Evolutionary conservation across 1,139 yeast species (phyloP).

Genomic region (Lodderomyces metapsilosis): DNA sequence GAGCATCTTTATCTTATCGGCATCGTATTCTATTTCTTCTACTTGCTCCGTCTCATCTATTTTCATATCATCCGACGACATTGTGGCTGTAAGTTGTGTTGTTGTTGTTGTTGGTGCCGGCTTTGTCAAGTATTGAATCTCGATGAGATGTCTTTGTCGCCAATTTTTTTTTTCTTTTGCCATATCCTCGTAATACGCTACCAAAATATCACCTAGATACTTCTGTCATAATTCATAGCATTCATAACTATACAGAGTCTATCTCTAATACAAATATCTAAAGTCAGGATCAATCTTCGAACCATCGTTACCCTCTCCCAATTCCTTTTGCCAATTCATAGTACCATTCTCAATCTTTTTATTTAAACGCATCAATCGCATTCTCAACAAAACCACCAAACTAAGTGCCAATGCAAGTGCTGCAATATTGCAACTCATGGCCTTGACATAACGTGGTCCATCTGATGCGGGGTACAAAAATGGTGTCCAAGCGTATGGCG

Average conservation of each 20-base stretch:
- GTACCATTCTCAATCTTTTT: constrained; percentile 44
- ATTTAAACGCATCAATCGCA: constrained; percentile 38
- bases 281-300: constrained; percentile 43
- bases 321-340: constrained; percentile 52
- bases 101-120: neutral
- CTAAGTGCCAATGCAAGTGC: constrained; percentile 41
- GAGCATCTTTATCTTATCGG: constrained; percentile 55
- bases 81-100: neutral
- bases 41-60: constrained; percentile 6
- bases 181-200: neutral
- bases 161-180: neutral
- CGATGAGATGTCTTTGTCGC: neutral
- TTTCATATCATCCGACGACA: constrained; percentile 4
- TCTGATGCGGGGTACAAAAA: constrained; percentile 42
- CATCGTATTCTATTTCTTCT: constrained; percentile 42
- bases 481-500: constrained; percentile 55
- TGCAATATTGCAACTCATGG: constrained; percentile 50
- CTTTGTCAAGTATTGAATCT: too few species aligned
- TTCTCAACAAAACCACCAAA: constrained; percentile 39
- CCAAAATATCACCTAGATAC: too few species aligned
- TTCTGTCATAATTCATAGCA: too few species aligned
- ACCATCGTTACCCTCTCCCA: constrained; percentile 49
- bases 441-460: constrained; percentile 46
- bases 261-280: constrained; percentile 36
- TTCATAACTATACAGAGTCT: too few species aligned